Evolutionary conservation across 441 rosid species (phyloP), one percentile per base, ranked within the genome.

Genomic region (Pelargonium citronellum): DNA sequence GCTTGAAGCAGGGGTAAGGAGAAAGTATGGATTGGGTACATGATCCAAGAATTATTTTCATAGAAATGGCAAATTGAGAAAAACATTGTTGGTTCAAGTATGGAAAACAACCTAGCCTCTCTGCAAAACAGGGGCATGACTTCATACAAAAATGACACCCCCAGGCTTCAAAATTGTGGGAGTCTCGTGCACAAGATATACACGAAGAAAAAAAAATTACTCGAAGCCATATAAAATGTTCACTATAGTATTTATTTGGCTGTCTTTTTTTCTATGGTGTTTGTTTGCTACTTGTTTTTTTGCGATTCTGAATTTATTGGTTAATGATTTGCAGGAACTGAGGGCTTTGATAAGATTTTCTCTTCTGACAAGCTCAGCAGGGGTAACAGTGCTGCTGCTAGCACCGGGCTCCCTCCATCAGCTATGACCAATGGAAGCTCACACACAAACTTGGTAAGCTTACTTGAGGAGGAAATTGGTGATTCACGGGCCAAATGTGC

Each of bases 321-420:
- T 71, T 70, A 60, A 37, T 73, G 67, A 57, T 24, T 74, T 82
- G 78, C 87, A 95, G 97, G 99, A 77, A 89, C 84, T 24, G 92
- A 87, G 67, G 86, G 99, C 16, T 84, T 91, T 41, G 94, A 90
- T 79, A 86, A 84, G 77, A 88, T 95, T 61, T 86, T 89, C 80
- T 79, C 89, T 15, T 82, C 92, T 2, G 80, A 72, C 44, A 85
- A 72, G 71, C 84, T 79, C 8, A 81, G 86, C 77, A 70, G 81
- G 72, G 81, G 71, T 16, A 76, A 76, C 64, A 83, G 75, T 79
- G 82, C 83, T 68, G 61, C 77, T 34, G 39, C 73, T 51, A 82
- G 82, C 47, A 66, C 69, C 43, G 80, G 73, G 55, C 75, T 74
- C 66, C 76, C 84, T 22, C 82, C 76, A 10, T 20, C 82, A 67